Evolutionary conservation across 1,139 yeast species (phyloP), one percentile per base, ranked within the genome.

Genomic region (Lodderomyces parapsilosis): DNA sequence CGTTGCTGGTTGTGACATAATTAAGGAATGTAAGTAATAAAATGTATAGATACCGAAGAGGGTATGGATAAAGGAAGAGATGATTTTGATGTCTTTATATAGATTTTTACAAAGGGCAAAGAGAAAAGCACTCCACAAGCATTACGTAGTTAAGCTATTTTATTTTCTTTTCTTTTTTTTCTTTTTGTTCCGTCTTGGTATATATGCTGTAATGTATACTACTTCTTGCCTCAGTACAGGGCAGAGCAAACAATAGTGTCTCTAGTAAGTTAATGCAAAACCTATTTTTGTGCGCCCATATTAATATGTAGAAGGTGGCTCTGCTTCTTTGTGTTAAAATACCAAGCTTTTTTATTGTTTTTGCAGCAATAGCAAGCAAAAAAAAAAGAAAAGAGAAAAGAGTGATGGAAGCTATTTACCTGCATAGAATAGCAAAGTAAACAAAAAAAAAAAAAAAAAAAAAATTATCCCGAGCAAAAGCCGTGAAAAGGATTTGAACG

Each of bases 1-100:
- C 14, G 36, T 22, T n/a, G 37, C 19, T 15, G 27, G 32, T 31
- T 39, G 37, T 27, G 41, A 39, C 41, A 39, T 39, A 4, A 6
- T 30, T 30, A 30, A 30, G 33, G 33, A 30, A 17, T 8, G 33
- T 15, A 30, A 15, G 5, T n/a, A n/a, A n/a, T n/a, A n/a, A n/a
- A n/a, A n/a, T n/a, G n/a, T n/a, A n/a, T n/a, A n/a, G n/a, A n/a
- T n/a, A n/a, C n/a, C n/a, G 31, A 13, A 28, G 28, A 24, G 10
- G n/a, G 8, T 20, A 20, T 20, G 23, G 23, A 20, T 5, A n/a
- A 24, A 24, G 11, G n/a, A 24, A 24, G 11, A 24, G 27, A 9
- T 24, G 27, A 24, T 8, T 24, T 24, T 4, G n/a, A 24, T n/a
- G 31, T n/a, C 31, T 27, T 27, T 27, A 27, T n/a, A 13, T 27